These are phyloP conservation scores for Striga asiatica DNA, from an alignment of 257 asterid species.

Conservation along the genomic window DNA sequence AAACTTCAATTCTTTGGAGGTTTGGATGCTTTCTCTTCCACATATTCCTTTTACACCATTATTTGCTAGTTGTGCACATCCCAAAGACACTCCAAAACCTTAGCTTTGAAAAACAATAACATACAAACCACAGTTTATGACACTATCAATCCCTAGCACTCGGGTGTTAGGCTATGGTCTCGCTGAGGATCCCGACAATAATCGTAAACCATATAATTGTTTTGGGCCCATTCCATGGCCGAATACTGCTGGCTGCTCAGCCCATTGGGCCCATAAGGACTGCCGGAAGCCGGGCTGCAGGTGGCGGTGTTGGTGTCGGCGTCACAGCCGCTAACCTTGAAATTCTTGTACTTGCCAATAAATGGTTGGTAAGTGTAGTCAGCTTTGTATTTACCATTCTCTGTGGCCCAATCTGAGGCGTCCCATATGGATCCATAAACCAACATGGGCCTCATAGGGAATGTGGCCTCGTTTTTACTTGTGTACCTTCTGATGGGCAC, in stretches of 20 bases:
- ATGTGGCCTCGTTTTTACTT: background rate
- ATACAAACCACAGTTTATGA: too few species aligned
- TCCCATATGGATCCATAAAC: background rate
- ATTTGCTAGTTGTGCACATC: too few species aligned
- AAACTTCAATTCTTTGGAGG: too few species aligned
- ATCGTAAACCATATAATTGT: background rate
- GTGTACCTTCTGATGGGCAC: background rate
- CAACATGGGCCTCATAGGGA: background rate
- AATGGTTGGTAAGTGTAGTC: background rate
- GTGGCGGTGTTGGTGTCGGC: background rate
- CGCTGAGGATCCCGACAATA: background rate
- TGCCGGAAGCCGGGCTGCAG: conserved; percentile 22
- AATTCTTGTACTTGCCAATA: background rate
- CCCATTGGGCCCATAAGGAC: conserved; percentile 7
- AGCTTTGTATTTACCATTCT: background rate
- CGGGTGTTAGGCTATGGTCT: background rate
- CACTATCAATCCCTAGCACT: too few species aligned
- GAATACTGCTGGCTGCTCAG: background rate
- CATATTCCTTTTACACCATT: too few species aligned
- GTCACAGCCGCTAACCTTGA: background rate
- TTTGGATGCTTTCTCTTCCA: too few species aligned
- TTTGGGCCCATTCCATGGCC: background rate
- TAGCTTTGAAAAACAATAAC: too few species aligned
- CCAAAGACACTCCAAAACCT: too few species aligned
- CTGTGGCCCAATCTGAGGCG: background rate